Conservation (phyloP, 257 asterid species). For the Forsythia viridissima region DNA sequence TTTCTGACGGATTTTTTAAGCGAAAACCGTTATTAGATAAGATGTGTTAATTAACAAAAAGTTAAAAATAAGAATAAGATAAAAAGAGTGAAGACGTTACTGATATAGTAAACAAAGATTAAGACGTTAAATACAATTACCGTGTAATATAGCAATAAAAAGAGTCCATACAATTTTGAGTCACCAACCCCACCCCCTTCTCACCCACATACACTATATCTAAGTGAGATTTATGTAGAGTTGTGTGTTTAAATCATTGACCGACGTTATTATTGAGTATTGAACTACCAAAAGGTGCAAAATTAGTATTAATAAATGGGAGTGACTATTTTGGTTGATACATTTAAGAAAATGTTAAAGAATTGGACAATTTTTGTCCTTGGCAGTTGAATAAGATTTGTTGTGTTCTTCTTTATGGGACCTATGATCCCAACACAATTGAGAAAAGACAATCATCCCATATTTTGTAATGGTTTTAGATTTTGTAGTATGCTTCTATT, state of each 20-base stretch:
- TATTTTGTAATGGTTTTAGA: not conserved
- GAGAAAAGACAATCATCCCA: not conserved
- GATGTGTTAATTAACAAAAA: too few species aligned
- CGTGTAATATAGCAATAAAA: too few species aligned
- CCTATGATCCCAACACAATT: not conserved
- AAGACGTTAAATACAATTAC: too few species aligned
- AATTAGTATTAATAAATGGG: slow-evolving; percentile 24
- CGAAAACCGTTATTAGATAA: too few species aligned
- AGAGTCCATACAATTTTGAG: too few species aligned
- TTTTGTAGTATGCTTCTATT: not conserved
- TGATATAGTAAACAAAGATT: too few species aligned
- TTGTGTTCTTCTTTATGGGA: not conserved
- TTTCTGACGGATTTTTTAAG: too few species aligned
- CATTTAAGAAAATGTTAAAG: not conserved
- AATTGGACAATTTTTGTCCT: slow-evolving; percentile 10
- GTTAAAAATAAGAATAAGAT: too few species aligned
- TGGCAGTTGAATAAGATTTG: not conserved
- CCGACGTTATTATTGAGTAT: not conserved
- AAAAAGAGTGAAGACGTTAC: too few species aligned
- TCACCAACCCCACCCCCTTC: not conserved
- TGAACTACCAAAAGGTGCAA: slow-evolving; percentile 28
- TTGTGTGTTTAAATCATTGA: slow-evolving; percentile 35
- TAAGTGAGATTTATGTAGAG: slow-evolving; percentile 14
- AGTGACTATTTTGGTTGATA: not conserved
- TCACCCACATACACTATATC: not conserved